A percentile compares a stretch with the other conserved stretches of the same genome.
These are phyloP conservation scores for Fusarium tjaetaba DNA, from an alignment of 2,329 filamentous ascomycete genomes.

Conservation along the genomic window DNA sequence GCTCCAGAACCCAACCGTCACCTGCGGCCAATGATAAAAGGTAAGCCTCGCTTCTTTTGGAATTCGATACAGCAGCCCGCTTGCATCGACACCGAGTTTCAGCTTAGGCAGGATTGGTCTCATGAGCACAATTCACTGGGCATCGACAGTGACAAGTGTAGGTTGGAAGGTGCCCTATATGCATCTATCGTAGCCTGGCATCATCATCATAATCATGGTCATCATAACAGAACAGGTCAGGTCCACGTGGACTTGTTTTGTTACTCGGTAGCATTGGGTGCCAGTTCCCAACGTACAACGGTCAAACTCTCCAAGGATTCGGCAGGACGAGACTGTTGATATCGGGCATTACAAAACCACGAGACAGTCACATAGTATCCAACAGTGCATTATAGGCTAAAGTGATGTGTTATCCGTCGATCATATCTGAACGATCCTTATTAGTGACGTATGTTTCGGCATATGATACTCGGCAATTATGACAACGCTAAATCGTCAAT, in stretches of 20 bases:
- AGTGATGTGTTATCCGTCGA: conserved; percentile 11
- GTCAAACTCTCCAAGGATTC: conserved; percentile 7
- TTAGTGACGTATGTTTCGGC: conserved; percentile 17
- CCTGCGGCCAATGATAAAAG: conserved; percentile 24
- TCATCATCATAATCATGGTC: neutral
- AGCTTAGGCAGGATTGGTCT: conserved; percentile 21
- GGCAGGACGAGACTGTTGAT: neutral
- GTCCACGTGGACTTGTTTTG: conserved; percentile 22
- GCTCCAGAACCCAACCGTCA: conserved; percentile 18
- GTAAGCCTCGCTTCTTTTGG: conserved; percentile 29
- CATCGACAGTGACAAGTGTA: conserved; percentile 32
- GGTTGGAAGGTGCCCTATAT: conserved; percentile 32
- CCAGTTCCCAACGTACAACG: neutral
- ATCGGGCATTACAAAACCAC: conserved; percentile 10
- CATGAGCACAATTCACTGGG: conserved; percentile 26
- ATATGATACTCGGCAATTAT: conserved; percentile 11
- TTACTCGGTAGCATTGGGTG: neutral
- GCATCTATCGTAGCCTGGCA: conserved; percentile 16
- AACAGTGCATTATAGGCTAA: conserved; percentile 1
- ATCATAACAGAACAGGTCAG: neutral
- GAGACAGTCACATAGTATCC: neutral
- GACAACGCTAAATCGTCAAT: neutral
- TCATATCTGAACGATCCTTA: conserved; percentile 1
- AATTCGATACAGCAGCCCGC: conserved; percentile 7
- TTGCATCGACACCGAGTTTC: conserved; percentile 28